Percentiles rank a stretch among this genome's conserved stretches.
phyloP scores from a whole-genome alignment of 495 filamentous ascomycete genomes.

The Penicillium alfredii region DNA sequence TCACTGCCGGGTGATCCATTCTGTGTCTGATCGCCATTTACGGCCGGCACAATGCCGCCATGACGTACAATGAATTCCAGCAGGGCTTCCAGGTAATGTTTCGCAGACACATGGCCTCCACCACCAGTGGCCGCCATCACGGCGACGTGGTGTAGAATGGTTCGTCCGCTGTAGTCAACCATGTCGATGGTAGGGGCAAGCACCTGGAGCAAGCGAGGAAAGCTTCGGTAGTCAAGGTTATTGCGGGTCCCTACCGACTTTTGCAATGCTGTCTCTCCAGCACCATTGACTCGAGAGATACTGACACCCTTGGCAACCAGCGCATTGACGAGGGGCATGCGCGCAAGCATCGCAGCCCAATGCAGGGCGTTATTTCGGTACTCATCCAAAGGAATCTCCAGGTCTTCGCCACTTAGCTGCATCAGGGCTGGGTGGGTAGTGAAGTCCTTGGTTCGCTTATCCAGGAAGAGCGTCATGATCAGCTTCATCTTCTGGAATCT shows the following conservation, averaged over 20 bases:
- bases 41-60: slow-evolving; percentile 51
- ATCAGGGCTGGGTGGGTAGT: slow-evolving; percentile 57
- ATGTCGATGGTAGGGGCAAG: slow-evolving; percentile 88
- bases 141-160: slow-evolving; percentile 92
- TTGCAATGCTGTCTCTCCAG: slow-evolving; percentile 88
- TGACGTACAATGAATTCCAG: slow-evolving; percentile 89
- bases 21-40: slow-evolving; percentile 28
- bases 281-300: slow-evolving; percentile 78
- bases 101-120: slow-evolving; percentile 66
- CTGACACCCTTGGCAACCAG: slow-evolving; percentile 78
- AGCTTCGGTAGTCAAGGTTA: slow-evolving; percentile 75
- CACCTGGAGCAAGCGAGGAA: slow-evolving; percentile 79
- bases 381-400: slow-evolving; percentile 84
- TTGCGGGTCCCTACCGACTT: slow-evolving; percentile 84
- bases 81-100: slow-evolving; percentile 89
- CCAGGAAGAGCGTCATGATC: slow-evolving; percentile 82
- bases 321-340: slow-evolving; percentile 69
- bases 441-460: slow-evolving; percentile 59
- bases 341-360: slow-evolving; percentile 95
- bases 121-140: slow-evolving; percentile 90
- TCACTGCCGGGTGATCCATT: slow-evolving; percentile 35
- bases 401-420: slow-evolving; percentile 69
- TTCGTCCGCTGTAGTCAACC: slow-evolving; percentile 79
- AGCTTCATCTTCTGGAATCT: slow-evolving; percentile 69
- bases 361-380: slow-evolving; percentile 85